These are phyloP conservation scores for Thelephora ganbajun DNA, from an alignment of 768 basidiomycete genomes.

Conservation along the genomic window DNA sequence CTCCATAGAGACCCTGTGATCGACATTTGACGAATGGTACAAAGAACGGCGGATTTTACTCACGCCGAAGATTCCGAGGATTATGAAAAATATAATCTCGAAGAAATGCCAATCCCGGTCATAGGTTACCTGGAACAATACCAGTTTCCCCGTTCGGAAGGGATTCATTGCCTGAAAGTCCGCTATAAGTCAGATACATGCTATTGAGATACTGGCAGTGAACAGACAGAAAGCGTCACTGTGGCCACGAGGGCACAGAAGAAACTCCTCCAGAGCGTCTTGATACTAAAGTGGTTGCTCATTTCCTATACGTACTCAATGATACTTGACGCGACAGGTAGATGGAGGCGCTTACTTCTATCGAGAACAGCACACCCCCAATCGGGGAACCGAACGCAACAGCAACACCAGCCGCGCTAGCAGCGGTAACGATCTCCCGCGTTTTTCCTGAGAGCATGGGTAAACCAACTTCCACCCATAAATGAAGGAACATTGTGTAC, in stretches of 20 bases:
- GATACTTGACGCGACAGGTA: not conserved
- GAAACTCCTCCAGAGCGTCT: constrained; percentile 93
- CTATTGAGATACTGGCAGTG: not conserved
- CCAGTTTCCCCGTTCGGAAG: constrained; percentile 89
- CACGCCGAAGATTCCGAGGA: constrained; percentile 85
- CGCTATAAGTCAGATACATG: not conserved
- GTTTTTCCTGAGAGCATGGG: constrained; percentile 50
- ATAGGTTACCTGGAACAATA: constrained; percentile 85
- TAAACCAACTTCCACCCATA: not conserved
- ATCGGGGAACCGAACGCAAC: constrained; percentile 97
- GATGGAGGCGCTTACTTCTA: not conserved
- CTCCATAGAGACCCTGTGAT: constrained; percentile 79
- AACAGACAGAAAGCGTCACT: constrained; percentile 44
- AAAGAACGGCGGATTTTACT: constrained; percentile 11
- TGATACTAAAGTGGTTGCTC: constrained; percentile 93
- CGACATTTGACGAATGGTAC: not conserved
- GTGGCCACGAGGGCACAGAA: constrained; percentile 98
- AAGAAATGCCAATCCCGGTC: constrained; percentile 90
- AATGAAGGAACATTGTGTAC: constrained; percentile 15
- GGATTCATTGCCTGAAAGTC: constrained; percentile 75
- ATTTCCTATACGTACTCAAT: constrained; percentile 58
- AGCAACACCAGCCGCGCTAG: constrained; percentile 93
- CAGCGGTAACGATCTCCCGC: constrained; percentile 88
- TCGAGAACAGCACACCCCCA: constrained; percentile 68
- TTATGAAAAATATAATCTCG: constrained; percentile 73